These are phyloP conservation scores for Murraya paniculata DNA, from an alignment of 345 rosid species.

Conservation along the genomic window DNA sequence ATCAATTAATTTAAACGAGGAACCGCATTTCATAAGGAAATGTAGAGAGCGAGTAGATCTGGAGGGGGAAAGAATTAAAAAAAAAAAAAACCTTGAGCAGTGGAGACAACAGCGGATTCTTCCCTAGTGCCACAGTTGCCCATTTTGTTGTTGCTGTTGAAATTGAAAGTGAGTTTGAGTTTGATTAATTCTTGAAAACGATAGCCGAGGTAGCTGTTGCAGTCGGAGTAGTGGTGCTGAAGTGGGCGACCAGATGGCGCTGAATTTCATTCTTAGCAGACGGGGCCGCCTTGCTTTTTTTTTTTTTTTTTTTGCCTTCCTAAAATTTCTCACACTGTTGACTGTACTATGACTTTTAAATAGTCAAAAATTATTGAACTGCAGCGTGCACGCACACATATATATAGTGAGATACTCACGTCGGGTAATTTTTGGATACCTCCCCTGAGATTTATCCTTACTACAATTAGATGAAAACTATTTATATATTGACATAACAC, in stretches of 20 bases:
- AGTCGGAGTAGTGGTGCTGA: background rate
- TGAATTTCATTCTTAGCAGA: constrained; percentile 23
- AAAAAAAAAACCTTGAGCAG: constrained; percentile 60
- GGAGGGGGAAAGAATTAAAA: background rate
- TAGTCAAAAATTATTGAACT: background rate
- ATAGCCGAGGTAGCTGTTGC: background rate
- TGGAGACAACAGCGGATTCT: constrained; percentile 81
- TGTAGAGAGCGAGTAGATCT: constrained; percentile 18
- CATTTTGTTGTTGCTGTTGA: constrained; percentile 31
- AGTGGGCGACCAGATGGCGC: background rate
- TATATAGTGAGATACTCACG: too few relatives aligned
- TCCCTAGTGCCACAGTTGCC: constrained; percentile 98
- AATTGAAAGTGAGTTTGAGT: too few relatives aligned
- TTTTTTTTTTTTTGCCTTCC: too few relatives aligned
- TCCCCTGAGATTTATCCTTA: too few relatives aligned
- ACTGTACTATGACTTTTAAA: background rate
- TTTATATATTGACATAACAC: too few relatives aligned
- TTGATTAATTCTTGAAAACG: background rate
- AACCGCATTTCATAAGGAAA: background rate
- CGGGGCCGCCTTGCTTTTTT: background rate
- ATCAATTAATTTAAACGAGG: background rate
- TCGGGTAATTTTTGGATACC: too few relatives aligned
- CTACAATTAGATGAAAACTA: too few relatives aligned
- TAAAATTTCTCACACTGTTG: background rate
- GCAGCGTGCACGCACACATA: background rate